These are phyloP conservation scores for Plectosphaerella cucumerina DNA, from an alignment of 2,329 filamentous ascomycete genomes.

Conservation along the genomic window DNA sequence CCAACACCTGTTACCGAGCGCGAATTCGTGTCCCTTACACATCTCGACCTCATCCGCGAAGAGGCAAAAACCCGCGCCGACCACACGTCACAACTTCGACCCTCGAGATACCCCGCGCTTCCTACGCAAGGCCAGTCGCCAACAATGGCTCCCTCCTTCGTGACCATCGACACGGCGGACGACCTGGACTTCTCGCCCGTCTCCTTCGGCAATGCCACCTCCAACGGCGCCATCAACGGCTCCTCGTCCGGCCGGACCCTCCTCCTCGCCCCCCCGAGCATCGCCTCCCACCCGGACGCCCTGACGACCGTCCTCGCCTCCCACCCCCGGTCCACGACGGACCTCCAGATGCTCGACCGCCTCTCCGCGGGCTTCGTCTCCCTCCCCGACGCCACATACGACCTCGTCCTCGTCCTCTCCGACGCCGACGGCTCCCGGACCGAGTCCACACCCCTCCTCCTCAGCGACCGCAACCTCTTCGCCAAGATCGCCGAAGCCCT, in stretches of 20 bases:
- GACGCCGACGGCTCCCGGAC: constrained; percentile 65
- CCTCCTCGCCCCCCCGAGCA: constrained; percentile 83
- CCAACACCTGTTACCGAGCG: too few species aligned
- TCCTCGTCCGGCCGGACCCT: constrained; percentile 56
- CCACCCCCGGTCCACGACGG: constrained; percentile 72
- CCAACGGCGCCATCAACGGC: background rate
- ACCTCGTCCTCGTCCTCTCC: constrained; percentile 77
- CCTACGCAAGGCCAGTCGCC: background rate
- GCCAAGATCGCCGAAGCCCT: constrained; percentile 65
- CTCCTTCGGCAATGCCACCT: constrained; percentile 19
- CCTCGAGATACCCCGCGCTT: background rate
- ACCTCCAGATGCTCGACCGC: constrained; percentile 97
- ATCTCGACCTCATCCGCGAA: too few species aligned
- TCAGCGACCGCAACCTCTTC: constrained; percentile 67
- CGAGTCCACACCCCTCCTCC: constrained; percentile 62
- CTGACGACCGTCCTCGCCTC: constrained; percentile 66
- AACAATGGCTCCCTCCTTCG: constrained; percentile 47
- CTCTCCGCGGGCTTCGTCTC: constrained; percentile 76
- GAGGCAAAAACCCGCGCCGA: too few species aligned
- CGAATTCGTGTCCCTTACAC: too few species aligned
- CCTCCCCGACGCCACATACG: constrained; percentile 74
- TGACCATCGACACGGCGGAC: constrained; percentile 51
- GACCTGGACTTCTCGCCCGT: constrained; percentile 40
- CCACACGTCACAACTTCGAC: too few species aligned
- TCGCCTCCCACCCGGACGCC: constrained; percentile 78